Evolutionary conservation across 768 basidiomycete species (phyloP), one percentile per base, ranked within the genome.

Genomic region (Zangia roseola): DNA sequence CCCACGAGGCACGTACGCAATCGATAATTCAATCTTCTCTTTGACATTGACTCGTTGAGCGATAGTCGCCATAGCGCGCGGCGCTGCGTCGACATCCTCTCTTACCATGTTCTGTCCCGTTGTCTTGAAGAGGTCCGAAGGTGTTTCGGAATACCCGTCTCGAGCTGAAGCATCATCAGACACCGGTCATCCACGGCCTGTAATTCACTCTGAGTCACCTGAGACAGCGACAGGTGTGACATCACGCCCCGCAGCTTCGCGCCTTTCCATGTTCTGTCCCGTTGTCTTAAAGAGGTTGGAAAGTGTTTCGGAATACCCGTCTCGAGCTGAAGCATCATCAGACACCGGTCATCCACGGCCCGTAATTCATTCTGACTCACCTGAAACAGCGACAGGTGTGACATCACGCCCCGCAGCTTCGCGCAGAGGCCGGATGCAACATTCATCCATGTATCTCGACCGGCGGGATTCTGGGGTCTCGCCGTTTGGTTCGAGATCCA

Each of bases 11-110:
- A 42, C 50, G 4, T 54, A 54, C 56, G 40, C 12, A 25, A 57
- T 46, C 2, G 56, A 57, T 33, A 23, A 17, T 5, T 58, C 56
- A 2, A 57, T 35, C 17, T 57, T 57, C 12, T 54, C 34, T 40
- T 58, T 57, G 20, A 58, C 43, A 3, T 45, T 49, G 30, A 58
- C 33, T 7, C 56, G 52, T 9, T 57, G 56, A 24, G 56, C 56
- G 10, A 59, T 58, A 21, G 41, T 16, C 7, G 56, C 56, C 17
- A 46, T 8, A 14, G 38, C 12, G 10, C 43, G 47, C 1, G 56
- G 51, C 4, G 40, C 56, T 41, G 58, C 56, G 16, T 49, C 39
- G 16, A 46, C 34, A 31, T 45, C 12, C 34, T 49, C 40, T 5
- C 33, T 37, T 5, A 16, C 21, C 56, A 58, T 58, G 14, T 14